Evolutionary conservation across 2,329 filamentous ascomycete genomes (phyloP).

Genomic region (Lecanicillium sp.): DNA sequence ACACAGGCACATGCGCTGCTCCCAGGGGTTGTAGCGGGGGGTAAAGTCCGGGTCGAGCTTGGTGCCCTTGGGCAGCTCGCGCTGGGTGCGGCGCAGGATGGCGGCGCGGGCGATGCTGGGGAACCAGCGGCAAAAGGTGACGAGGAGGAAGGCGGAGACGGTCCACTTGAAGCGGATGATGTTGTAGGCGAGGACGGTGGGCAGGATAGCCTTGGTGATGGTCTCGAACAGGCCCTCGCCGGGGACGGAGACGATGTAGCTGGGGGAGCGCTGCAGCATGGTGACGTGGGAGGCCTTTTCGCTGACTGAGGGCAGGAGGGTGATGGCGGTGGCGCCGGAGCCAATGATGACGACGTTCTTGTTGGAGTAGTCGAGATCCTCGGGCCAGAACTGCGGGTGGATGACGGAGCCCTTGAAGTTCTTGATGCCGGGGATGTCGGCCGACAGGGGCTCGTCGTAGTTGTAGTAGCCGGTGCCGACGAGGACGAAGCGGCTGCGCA

Average conservation of each 20-base stretch:
- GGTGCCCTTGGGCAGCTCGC: constrained; percentile 39
- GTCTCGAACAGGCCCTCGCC: constrained; percentile 25
- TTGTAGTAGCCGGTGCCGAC: constrained; percentile 60
- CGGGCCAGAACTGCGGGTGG: constrained; percentile 70
- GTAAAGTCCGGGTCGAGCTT: constrained; percentile 46
- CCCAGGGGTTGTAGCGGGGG: constrained; percentile 51
- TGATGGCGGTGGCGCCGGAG: constrained; percentile 60
- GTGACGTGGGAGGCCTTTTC: constrained; percentile 52
- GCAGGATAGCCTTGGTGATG: constrained; percentile 30
- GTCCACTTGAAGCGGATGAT: constrained; percentile 40
- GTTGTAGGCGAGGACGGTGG: constrained; percentile 33
- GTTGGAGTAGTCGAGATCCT: constrained; percentile 54
- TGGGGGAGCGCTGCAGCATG: constrained; percentile 63
- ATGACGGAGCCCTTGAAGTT: constrained; percentile 37
- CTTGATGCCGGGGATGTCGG: constrained; percentile 35
- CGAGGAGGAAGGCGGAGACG: constrained; percentile 30
- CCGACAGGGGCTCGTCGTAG: constrained; percentile 50
- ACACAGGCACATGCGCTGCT: constrained; percentile 61
- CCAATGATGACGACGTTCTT: constrained; percentile 63
- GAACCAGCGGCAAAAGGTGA: constrained; percentile 41
- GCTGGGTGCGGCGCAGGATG: constrained; percentile 32
- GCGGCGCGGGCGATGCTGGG: constrained; percentile 36
- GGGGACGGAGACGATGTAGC: constrained; percentile 49
- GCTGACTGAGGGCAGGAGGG: constrained; percentile 54
- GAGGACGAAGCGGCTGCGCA: constrained; percentile 43